Percentiles rank a stretch among this genome's conserved stretches.
phyloP scores from a whole-genome alignment of 2,329 filamentous ascomycete genomes.

The Alternaria sp. region DNA sequence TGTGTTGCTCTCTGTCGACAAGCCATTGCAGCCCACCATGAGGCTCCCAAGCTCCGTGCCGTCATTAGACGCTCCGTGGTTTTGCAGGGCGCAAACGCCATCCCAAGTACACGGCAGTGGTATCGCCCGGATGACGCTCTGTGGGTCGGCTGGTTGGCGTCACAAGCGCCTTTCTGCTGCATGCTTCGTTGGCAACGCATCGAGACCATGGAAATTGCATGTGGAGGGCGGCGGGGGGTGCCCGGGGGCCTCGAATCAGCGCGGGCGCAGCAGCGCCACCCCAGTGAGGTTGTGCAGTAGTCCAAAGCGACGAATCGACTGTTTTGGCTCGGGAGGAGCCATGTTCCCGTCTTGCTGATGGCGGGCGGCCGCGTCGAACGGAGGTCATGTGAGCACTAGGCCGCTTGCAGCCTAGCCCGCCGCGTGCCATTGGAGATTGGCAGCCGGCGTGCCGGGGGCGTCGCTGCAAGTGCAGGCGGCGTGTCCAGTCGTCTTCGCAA shows the following conservation, averaged over 20 bases:
- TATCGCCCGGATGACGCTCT: slow-evolving; percentile 31
- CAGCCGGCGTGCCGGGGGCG: slow-evolving; percentile 28
- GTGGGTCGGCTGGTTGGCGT: slow-evolving; percentile 40
- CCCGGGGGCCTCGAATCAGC: slow-evolving; percentile 42
- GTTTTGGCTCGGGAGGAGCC: slow-evolving; percentile 47
- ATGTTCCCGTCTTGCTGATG: slow-evolving; percentile 31
- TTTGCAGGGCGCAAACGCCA: slow-evolving; percentile 29
- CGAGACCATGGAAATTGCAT: slow-evolving; percentile 22
- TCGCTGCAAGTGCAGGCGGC: slow-evolving; percentile 40
- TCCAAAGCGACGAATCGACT: slow-evolving; percentile 43
- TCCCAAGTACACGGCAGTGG: slow-evolving; percentile 43
- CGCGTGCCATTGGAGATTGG: slow-evolving; percentile 29
- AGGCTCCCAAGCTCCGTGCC: slow-evolving; percentile 30
- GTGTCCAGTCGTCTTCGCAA: slow-evolving; percentile 46
- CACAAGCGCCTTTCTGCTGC: slow-evolving; percentile 44
- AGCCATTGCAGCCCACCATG: slow-evolving; percentile 16
- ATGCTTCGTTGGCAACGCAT: slow-evolving; percentile 52
- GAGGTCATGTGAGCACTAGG: slow-evolving; percentile 41
- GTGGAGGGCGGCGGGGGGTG: slow-evolving; percentile 34
- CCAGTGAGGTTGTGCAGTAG: slow-evolving; percentile 31
- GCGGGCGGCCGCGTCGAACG: slow-evolving; percentile 31
- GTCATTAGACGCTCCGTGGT: slow-evolving; percentile 28
- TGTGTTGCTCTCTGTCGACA: slow-evolving; percentile 2
- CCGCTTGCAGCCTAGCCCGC: slow-evolving; percentile 20
- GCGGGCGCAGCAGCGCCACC: slow-evolving; percentile 28